Percentiles rank a stretch among this genome's conserved stretches.
Conservation (phyloP, 2,329 filamentous ascomycete genomes). For the Colletotrichum sp. region DNA sequence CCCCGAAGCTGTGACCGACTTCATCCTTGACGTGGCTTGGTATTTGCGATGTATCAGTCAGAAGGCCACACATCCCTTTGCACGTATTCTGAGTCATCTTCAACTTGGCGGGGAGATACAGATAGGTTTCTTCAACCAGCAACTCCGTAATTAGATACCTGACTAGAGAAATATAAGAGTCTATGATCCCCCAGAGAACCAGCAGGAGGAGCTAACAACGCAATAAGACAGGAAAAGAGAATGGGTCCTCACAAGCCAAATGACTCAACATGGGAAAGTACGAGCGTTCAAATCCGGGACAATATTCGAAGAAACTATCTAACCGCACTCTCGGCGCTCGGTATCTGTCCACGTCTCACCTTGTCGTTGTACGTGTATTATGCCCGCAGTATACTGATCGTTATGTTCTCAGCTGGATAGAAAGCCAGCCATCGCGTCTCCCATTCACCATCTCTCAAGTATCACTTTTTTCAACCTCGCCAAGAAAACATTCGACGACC, state of each 20-base stretch:
- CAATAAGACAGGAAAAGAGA: neutral
- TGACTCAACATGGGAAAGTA: neutral
- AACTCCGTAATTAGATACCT: neutral
- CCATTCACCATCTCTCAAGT: fast-evolving
- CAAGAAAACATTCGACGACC: neutral
- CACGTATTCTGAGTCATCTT: neutral
- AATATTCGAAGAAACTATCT: neutral
- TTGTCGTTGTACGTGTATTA: neutral
- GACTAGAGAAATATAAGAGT: neutral
- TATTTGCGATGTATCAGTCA: neutral
- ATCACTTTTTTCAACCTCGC: neutral
- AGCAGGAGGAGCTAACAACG: neutral
- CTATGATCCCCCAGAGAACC: neutral
- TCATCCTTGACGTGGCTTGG: neutral
- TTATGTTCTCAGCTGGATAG: neutral
- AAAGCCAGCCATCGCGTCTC: neutral
- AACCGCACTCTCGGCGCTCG: neutral
- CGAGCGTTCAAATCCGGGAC: neutral
- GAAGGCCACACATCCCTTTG: no score
- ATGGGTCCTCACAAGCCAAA: neutral
- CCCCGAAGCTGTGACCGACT: neutral
- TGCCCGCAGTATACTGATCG: neutral
- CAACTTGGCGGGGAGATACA: fast-evolving
- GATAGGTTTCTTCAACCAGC: fast-evolving
- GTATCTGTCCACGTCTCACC: neutral